Evolutionary conservation across 2,329 filamentous ascomycete genomes (phyloP), one percentile per base, ranked within the genome.

Genomic region (Penicillium capsulatum): DNA sequence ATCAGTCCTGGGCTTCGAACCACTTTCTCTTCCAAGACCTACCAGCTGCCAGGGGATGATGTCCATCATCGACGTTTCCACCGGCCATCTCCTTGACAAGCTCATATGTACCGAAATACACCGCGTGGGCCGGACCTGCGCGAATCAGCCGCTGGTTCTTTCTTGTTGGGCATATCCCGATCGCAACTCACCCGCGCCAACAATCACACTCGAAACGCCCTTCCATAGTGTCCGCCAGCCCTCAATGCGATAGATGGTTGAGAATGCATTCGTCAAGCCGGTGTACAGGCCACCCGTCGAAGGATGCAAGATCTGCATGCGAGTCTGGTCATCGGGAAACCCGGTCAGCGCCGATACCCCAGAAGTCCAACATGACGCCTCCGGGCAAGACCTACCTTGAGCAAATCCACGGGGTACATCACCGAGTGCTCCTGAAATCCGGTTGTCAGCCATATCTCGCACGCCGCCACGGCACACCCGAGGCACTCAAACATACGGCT

Each of bases 41-140:
- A 94, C 89, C 88, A 60, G 91, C 90, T 67, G 92, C 92, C 39
- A 97, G 72, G 19, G 91, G 91, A 63, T 98, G 91, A 63, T 98
- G 91, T 45, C 87, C 88, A 43, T 76, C 66, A 38, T 79, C 81
- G 61, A 84, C 81, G 63, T 97, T 97, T 33, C 91, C 92, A 42
- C 92, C 92, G 73, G 95, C 92, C 31, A 90, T 71, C 59, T 98
- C 90, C 74, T 98, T 98, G 47, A 97, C 90, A 44, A 87, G 81
- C 72, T 98, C 92, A 66, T 97, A 98, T 28, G 92, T 97, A 39
- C 90, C 91, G 68, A 98, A 98, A 67, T 98, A 97, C 42, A 98
- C 89, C 31, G 92, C 92, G 62, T 98, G 92, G 45, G 92, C 92
- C 54, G 92, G 92, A 51, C 91, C 91, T 95, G 57, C 36, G 44